A percentile compares a stretch with the other conserved stretches of the same genome.
phyloP scores from a whole-genome alignment of 2,329 filamentous ascomycete species.

The Pyricularia grisea region DNA sequence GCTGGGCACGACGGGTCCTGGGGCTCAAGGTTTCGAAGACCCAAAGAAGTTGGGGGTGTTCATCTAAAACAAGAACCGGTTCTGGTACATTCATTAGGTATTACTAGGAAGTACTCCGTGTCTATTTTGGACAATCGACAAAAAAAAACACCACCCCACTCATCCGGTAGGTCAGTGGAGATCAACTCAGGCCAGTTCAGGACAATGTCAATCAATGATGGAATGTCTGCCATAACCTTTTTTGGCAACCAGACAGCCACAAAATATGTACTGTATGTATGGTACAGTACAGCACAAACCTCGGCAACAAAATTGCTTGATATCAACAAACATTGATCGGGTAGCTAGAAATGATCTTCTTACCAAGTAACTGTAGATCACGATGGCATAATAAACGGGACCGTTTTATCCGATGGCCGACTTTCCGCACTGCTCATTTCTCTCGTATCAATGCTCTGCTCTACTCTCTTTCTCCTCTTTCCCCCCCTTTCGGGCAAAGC shows the following conservation, averaged over 20 bases:
- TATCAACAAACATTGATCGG: background rate
- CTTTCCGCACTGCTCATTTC: background rate
- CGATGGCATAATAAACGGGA: background rate
- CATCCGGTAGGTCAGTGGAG: no score
- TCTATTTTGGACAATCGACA: background rate
- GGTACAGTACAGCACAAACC: background rate
- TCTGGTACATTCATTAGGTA: background rate
- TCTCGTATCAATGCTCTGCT: background rate
- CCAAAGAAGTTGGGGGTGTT: background rate
- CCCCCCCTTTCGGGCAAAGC: background rate
- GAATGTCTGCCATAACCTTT: background rate
- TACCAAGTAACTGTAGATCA: background rate
- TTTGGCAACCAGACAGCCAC: background rate
- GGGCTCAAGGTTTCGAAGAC: constrained; percentile 12
- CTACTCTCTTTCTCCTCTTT: background rate
- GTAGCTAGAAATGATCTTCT: background rate
- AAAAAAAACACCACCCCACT: background rate
- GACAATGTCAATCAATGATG: background rate
- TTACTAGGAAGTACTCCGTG: no score
- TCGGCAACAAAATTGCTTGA: background rate
- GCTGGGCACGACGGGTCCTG: constrained; percentile 13
- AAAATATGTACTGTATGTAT: background rate
- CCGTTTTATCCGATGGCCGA: background rate
- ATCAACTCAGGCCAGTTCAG: no score
- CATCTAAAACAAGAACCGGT: background rate